Evolutionary conservation across 352 stramenopile species (phyloP), one percentile per base, ranked within the genome.

Genomic region (Globisporangium takayamanum): DNA sequence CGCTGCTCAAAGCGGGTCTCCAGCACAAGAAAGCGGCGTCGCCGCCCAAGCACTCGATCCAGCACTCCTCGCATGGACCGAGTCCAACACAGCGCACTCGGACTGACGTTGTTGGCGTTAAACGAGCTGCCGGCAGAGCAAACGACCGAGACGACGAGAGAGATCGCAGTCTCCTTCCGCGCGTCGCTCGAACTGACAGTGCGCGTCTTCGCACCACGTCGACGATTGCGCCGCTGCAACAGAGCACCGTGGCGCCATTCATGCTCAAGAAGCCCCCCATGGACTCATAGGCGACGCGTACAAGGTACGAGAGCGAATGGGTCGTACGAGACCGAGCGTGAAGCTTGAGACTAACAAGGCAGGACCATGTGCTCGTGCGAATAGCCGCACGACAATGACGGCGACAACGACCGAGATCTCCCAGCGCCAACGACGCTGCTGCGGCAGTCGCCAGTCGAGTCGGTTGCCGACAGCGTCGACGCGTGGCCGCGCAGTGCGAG

Each of bases 1-100:
- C 64, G 33, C 57, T 80, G n/a, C 59, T 80, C 15, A 66, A 70
- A 36, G 63, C 66, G 22, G 63, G 53, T 26, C 52, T 80, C 28
- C 64, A 73, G 20, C 66, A 77, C 18, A 77, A 78, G 49, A 69
- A 69, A 28, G 52, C 30, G 30, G 30, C 26, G 16, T 65, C 64
- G 15, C 63, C 63, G 1, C 58, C 47, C 0, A 75, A 67, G 28
- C 68, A 48, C 28, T 5, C 30, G 30, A 8, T 8, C 8, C 30
- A 36, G 30, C 30, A 36, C 30, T 36, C 30, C 54, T 36, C 54
- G 50, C 18, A 57, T 46, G 3, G 61, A 4, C 18, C 39, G 16
- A 15, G 39, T 15, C 39, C 39, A 45, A n/a, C 12, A 2, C 39
- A 45, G 39, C 39, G 16, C 39, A 45, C 11, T 45, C 10, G 39